Conservation (phyloP, 139 green algal species). For the Gonium pectorale region DNA sequence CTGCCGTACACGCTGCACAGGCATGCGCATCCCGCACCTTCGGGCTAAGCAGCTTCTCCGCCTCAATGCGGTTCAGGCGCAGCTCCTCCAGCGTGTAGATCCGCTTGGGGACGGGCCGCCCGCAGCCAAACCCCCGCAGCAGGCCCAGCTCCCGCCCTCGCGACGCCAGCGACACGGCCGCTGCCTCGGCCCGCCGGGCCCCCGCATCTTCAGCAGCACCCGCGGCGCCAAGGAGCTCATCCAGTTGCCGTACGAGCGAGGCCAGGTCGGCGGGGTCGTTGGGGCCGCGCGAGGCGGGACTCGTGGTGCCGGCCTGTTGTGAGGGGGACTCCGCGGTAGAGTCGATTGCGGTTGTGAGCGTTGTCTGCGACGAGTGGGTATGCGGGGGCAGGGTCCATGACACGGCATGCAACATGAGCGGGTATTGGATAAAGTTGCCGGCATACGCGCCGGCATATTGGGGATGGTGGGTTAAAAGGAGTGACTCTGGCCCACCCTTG, state of each 20-base stretch:
- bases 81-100: slow-evolving; percentile 89
- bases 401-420: no score
- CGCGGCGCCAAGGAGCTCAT: slow-evolving; percentile 13
- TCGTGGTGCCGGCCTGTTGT: no score
- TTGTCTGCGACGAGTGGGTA: no score
- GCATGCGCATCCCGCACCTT: slow-evolving; percentile 36
- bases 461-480: no score
- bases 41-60: slow-evolving; percentile 82
- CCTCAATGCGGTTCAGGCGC: slow-evolving; percentile 90
- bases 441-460: no score
- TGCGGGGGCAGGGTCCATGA: no score
- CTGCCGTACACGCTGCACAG: no score
- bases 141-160: slow-evolving; percentile 54
- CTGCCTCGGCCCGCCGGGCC: slow-evolving; percentile 42
- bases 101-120: slow-evolving; percentile 76
- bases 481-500: no score
- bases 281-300: not conserved
- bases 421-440: no score
- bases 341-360: no score
- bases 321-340: no score
- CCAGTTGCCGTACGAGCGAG: slow-evolving; percentile 13
- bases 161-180: slow-evolving; percentile 50
- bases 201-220: not conserved
- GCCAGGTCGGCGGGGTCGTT: not conserved
- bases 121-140: slow-evolving; percentile 57